Percentiles rank a stretch among this genome's conserved stretches.
Conservation (phyloP, 768 basidiomycete species). For the Leccinum obscurum region DNA sequence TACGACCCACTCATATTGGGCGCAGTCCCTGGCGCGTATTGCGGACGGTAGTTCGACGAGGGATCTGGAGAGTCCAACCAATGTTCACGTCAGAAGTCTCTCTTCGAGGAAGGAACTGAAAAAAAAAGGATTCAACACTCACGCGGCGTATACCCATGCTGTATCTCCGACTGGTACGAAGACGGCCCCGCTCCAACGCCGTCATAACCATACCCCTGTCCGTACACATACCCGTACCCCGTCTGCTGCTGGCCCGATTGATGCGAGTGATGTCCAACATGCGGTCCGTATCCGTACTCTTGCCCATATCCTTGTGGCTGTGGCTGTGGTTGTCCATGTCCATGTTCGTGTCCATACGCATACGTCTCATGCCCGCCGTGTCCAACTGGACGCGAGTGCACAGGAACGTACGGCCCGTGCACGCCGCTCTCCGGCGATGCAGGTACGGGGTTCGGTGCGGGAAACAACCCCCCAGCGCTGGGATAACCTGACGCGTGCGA, state of each 20-base stretch:
- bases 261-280: background rate
- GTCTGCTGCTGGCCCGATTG: background rate
- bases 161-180: background rate
- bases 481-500: background rate
- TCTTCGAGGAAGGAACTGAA: no score
- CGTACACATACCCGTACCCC: conserved; percentile 1
- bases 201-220: background rate
- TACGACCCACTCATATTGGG: background rate
- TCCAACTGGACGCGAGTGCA: conserved; percentile 9
- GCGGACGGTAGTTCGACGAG: conserved; percentile 8
- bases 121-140: conserved; percentile 17
- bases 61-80: background rate
- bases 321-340: background rate
- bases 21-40: background rate
- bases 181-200: background rate
- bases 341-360: background rate
- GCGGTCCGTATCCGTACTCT: background rate
- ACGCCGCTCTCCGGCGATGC: background rate
- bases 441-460: background rate
- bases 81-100: background rate
- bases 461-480: background rate
- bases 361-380: background rate
- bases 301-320: background rate
- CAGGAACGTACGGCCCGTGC: conserved; percentile 6
- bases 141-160: conserved; percentile 35